Conservation (phyloP, 164 flowering plant genomes). For the Euptelea pleiosperma region DNA sequence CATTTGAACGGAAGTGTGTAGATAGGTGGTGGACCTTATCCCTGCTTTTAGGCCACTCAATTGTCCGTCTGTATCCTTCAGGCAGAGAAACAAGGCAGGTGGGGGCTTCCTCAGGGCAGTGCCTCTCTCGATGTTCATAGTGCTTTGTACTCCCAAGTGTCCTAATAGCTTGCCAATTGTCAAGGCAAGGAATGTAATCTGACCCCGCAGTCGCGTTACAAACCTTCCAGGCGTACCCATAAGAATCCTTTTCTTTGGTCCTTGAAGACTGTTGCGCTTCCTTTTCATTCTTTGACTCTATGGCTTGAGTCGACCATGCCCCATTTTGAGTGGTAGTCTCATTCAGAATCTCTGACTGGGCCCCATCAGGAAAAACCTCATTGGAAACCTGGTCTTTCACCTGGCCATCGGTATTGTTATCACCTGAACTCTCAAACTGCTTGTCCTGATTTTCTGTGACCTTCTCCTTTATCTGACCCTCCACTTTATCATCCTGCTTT, state of each 20-base stretch:
- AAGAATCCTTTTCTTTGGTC: conserved; percentile 1
- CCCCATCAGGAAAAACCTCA: conserved; percentile 40
- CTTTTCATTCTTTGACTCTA: conserved; percentile 61
- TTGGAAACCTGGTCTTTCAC: conserved; percentile 19
- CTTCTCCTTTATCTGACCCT: conserved; percentile 22
- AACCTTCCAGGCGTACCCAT: conserved; percentile 45
- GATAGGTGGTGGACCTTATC: conserved; percentile 51
- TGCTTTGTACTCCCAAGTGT: conserved; percentile 70
- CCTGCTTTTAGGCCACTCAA: conserved; percentile 84
- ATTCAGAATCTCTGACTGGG: conserved; percentile 47
- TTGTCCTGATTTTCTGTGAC: too few relatives aligned
- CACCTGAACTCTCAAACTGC: too few relatives aligned
- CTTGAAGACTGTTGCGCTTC: conserved; percentile 32
- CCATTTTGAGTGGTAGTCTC: conserved; percentile 47
- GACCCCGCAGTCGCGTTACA: conserved; percentile 77
- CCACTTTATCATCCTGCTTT: conserved; percentile 14
- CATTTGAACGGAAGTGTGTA: not conserved
- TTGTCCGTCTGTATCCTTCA: conserved; percentile 62
- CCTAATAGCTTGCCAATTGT: conserved; percentile 68
- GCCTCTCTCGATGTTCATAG: conserved; percentile 91
- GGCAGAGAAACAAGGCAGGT: conserved; percentile 86
- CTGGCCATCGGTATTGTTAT: too few relatives aligned
- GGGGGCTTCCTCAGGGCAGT: conserved; percentile 72
- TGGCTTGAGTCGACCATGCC: conserved; percentile 59
- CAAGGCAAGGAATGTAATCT: conserved; percentile 91